Base-by-base conservation (phyloP, 2,329 filamentous ascomycete genomes). In the Aureobasidium pullulans region DNA sequence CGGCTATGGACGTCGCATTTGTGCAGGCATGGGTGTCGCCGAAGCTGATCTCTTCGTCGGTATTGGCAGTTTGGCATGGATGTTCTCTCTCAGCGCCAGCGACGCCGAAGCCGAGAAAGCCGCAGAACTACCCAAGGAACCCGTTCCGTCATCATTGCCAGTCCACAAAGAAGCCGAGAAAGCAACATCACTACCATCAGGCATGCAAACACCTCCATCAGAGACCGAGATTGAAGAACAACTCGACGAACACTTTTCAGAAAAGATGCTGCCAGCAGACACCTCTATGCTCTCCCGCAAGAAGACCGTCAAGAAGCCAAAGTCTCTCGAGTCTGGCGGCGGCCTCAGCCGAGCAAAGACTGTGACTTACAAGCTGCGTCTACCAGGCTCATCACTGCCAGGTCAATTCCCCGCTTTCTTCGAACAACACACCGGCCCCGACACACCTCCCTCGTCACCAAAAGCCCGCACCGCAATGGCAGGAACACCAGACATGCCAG, bases 1-100 rank as follows among this genome's bases (percentile, higher is more conserved):
- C 40, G 69, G 69, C 10, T 66, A 66, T 31, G 69, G 69, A 0
- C 64, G 68, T 15, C 64, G 69, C 10, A 65, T 66, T 29, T 71
- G 69, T 52, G 63, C 64, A n/a, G 68, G 69, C 15, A 67, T 68
- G 65, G 65, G 63, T 8, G 66, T 70, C 29, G 64, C 67, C 6
- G 69, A 71, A 48, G 66, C 65, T 1, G 67, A 70, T 40, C 60
- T 70, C 16, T 69, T 70, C 44, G 65, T 69, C 28, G 66, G 74
- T 4, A 71, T 78, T 28, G 76, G 75, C 13, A 72, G 71, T 34
- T 71, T 77, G 28, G 76, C 75, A 0, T 78, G 76, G 75, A 62
- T 77, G 34, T 78, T 77, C 66, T 70, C 75, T 48, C 74, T 77
- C 53, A 65, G 48, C 57, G 68, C 64, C 47, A 61, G 65, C 39